These are phyloP conservation scores for Metschnikowia koreensis DNA, from an alignment of 805 yeast species.

Conservation along the genomic window DNA sequence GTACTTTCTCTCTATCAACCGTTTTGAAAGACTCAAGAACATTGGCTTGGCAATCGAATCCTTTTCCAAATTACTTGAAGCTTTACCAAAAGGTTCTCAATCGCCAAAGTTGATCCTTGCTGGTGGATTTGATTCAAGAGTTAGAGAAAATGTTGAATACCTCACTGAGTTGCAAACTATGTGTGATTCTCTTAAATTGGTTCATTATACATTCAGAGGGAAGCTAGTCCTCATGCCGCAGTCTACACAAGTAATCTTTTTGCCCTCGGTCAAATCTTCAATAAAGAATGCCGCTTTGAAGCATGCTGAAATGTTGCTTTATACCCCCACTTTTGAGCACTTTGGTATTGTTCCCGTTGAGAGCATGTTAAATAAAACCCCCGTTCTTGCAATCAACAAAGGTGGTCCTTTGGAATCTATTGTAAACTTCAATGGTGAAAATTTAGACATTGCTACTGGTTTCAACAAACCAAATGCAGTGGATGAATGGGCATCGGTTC, in stretches of 20 bases:
- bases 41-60: constrained; percentile 74
- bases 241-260: constrained; percentile 56
- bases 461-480: constrained; percentile 49
- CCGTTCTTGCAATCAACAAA: constrained; percentile 79
- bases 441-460: constrained; percentile 53
- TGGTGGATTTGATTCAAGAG: constrained; percentile 87
- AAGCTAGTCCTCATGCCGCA: constrained; percentile 34
- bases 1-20: constrained; percentile 72
- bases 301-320: constrained; percentile 59
- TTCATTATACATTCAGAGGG: constrained; percentile 45
- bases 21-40: constrained; percentile 87
- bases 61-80: constrained; percentile 45
- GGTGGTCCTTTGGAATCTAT: constrained; percentile 94
- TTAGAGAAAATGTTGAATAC: constrained; percentile 72
- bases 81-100: constrained; percentile 26
- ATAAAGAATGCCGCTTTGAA: constrained; percentile 63
- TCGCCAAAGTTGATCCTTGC: constrained; percentile 63
- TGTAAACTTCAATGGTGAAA: constrained; percentile 30
- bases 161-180: constrained; percentile 56
- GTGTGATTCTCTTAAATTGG: constrained; percentile 45
- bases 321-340: constrained; percentile 91
- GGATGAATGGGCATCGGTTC: constrained; percentile 52
- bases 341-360: constrained; percentile 98
- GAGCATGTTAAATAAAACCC: constrained; percentile 80
- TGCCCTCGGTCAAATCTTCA: constrained; percentile 74